A percentile compares a stretch with the other conserved stretches of the same genome.
Conservation (phyloP, 768 basidiomycete species). For the Dentipellis sp. region DNA sequence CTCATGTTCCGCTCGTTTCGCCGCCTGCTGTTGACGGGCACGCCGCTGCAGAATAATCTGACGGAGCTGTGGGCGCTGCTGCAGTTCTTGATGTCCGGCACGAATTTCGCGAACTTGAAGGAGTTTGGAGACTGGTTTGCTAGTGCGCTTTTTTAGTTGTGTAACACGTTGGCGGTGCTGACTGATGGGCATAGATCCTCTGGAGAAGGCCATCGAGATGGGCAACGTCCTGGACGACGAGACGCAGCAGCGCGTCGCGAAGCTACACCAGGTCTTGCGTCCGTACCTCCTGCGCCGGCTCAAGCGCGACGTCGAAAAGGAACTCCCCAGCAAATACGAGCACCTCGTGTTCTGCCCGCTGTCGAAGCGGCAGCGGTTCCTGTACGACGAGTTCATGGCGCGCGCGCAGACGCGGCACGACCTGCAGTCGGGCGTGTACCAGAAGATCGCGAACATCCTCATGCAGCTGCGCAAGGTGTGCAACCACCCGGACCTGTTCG, state of each 20-base stretch:
- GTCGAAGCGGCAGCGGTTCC: constrained; percentile 87
- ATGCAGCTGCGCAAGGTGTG: constrained; percentile 99
- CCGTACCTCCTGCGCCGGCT: constrained; percentile 94
- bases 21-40: constrained; percentile 88
- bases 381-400: constrained; percentile 95
- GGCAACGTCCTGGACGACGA: constrained; percentile 72
- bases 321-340: constrained; percentile 88
- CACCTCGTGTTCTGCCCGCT: constrained; percentile 83
- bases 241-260: constrained; percentile 73
- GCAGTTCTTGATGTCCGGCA: constrained; percentile 88
- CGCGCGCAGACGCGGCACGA: constrained; percentile 77
- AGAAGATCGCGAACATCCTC: constrained; percentile 86
- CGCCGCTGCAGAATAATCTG: constrained; percentile 93
- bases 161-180: background rate
- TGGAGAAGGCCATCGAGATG: constrained; percentile 91
- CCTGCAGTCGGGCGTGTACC: constrained; percentile 76
- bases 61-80: constrained; percentile 93
- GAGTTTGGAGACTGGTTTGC: constrained; percentile 97
- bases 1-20: constrained; percentile 83
- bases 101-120: constrained; percentile 83
- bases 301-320: constrained; percentile 96
- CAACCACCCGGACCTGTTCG: constrained; percentile 90
- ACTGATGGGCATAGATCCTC: constrained; percentile 49
- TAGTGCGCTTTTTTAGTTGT: constrained; percentile 43
- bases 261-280: constrained; percentile 90